Percentiles rank a stretch among this genome's conserved stretches.
These are phyloP conservation scores for Mycena leptocephala DNA, from an alignment of 768 basidiomycete species.

Conservation along the genomic window DNA sequence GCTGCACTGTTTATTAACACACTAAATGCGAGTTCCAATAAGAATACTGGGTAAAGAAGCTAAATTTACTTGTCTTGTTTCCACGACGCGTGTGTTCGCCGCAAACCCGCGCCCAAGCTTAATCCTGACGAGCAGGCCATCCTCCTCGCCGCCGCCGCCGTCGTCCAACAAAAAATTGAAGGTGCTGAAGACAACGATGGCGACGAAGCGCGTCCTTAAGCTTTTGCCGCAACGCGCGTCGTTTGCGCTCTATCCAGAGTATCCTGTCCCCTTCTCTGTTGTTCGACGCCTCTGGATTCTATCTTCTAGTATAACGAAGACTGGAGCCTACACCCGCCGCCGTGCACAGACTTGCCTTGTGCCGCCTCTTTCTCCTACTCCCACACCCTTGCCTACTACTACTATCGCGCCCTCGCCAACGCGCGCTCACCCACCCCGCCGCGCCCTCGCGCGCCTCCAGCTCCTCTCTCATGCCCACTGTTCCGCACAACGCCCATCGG, in stretches of 20 bases:
- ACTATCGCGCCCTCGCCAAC: not conserved
- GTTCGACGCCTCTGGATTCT: not conserved
- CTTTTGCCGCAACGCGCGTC: slow-evolving; percentile 2
- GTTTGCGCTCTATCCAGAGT: slow-evolving; percentile 26
- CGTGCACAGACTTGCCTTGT: slow-evolving; percentile 5
- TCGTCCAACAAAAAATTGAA: not conserved
- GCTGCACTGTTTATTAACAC: not conserved
- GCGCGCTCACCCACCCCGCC: not conserved
- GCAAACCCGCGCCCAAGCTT: slow-evolving; percentile 28
- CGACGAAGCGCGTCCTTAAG: too few species aligned
- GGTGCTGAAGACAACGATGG: accelerated
- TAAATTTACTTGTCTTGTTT: too few species aligned
- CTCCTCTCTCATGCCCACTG: not conserved
- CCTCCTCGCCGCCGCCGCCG: not conserved
- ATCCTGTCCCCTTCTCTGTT: not conserved
- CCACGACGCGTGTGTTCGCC: slow-evolving; percentile 17
- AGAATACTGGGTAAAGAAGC: too few species aligned
- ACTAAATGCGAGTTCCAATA: not conserved
- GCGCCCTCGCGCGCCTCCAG: slow-evolving; percentile 28
- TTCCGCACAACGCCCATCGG: not conserved
- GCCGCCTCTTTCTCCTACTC: not conserved
- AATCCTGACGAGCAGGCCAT: not conserved
- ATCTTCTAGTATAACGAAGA: not conserved
- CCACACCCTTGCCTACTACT: not conserved
- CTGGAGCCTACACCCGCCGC: slow-evolving; percentile 26